Base-by-base conservation (phyloP, 495 filamentous ascomycete species). In the Lentithecium fluviatile region DNA sequence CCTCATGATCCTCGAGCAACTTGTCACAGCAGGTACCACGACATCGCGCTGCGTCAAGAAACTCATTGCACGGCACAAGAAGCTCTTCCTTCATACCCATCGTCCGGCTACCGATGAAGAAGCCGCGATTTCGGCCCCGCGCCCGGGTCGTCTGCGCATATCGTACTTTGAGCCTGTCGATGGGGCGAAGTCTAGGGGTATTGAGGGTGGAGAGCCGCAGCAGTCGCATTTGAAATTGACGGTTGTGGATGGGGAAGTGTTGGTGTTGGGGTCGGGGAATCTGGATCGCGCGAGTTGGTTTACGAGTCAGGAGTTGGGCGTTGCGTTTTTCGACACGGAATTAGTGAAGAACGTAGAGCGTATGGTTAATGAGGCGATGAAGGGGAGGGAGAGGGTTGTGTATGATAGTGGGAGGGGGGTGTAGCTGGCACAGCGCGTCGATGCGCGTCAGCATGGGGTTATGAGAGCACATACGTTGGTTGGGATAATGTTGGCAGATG, bases 251-350 rank as follows among this genome's bases (percentile, higher is more conserved):
- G 73, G 69, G 6, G 71, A 80, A 54, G 77, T 81, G 25, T 74
- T 79, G 13, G 75, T 91, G 6, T 74, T 90, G 11, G 88, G 88
- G 1, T 89, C 85, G 58, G 87, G 85, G 26, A 91, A 91, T 66
- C 80, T 86, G 77, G 88, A 91, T 72, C 77, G 87, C 0, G 86
- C 88, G 17, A 88, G 85, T 67, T 90, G 85, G 85, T 89, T 77
- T 64, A 89, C 88, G 11, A 87, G 83, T 63, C 87, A 90, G 72
- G 88, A 91, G 72, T 73, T 89, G n/a, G 87, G 86, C 24, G 73
- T 91, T 20, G 76, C 85, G 23, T 81, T 90, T 52, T 76, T 85
- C 24, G 77, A 74, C 11, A 52, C 45, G 10, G 73, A 71, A 7
- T 68, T 86, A 46, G 81, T 78, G 20, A 65, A 42, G 7, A 58